Evolutionary conservation across 2,329 filamentous ascomycete species (phyloP).

Genomic region (Aspergillus amoenus): DNA sequence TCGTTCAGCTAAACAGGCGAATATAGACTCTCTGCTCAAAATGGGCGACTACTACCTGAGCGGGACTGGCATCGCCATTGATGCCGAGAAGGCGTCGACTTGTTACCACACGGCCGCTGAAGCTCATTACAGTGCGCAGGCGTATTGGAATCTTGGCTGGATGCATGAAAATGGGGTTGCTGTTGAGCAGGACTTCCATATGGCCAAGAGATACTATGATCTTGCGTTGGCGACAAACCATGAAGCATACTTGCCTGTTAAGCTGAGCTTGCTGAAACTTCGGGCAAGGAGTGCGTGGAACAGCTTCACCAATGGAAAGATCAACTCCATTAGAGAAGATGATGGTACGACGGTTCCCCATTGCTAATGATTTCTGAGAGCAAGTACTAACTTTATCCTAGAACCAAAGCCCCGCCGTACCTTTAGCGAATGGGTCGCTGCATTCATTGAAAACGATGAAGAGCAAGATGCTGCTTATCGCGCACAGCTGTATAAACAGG

Average conservation of each 20-base stretch:
- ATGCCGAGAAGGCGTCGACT: constrained; percentile 82
- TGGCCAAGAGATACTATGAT: constrained; percentile 96
- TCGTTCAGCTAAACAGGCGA: constrained; percentile 85
- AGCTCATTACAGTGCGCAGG: constrained; percentile 87
- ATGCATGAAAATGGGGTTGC: constrained; percentile 98
- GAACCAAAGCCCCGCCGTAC: constrained; percentile 72
- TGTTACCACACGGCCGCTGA: constrained; percentile 94
- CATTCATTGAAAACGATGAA: constrained; percentile 74
- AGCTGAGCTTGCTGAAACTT: constrained; percentile 81
- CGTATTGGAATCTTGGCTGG: constrained; percentile 96
- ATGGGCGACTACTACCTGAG: constrained; percentile 97
- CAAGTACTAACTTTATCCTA: constrained; percentile 41
- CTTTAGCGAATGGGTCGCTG: constrained; percentile 79
- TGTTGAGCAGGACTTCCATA: constrained; percentile 90
- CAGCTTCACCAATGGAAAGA: constrained; percentile 79
- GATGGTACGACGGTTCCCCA: constrained; percentile 60
- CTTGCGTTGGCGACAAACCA: constrained; percentile 85
- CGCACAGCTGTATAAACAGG: constrained; percentile 49
- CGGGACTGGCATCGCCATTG: constrained; percentile 70
- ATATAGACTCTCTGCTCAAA: constrained; percentile 92
- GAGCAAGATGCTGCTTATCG: constrained; percentile 65
- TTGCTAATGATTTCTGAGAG: background rate
- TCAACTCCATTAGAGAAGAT: constrained; percentile 91
- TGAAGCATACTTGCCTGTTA: constrained; percentile 92
- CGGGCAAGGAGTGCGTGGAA: constrained; percentile 91